Conservation (phyloP, 2,329 filamentous ascomycete species). For the Talaromyces marneffei region DNA sequence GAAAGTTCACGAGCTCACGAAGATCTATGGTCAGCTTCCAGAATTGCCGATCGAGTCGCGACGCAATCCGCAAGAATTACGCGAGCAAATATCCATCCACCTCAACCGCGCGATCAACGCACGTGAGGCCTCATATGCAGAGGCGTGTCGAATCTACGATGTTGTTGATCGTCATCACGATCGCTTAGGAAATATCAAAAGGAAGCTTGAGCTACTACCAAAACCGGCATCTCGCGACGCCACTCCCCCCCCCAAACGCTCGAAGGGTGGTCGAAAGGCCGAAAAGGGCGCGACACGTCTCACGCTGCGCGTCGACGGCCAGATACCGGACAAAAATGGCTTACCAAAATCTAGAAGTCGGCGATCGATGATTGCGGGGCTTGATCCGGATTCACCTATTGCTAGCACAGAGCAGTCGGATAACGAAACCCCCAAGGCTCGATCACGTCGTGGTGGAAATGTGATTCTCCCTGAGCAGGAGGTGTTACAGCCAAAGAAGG, state of each 20-base stretch:
- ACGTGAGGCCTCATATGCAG: conserved; percentile 52
- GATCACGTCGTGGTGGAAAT: conserved; percentile 14
- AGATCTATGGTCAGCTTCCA: conserved; percentile 46
- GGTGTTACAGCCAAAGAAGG: conserved; percentile 32
- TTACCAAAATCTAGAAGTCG: conserved; percentile 34
- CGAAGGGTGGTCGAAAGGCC: conserved; percentile 35
- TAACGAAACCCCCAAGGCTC: conserved; percentile 25
- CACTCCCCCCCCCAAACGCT: conserved; percentile 36
- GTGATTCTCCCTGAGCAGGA: conserved; percentile 4
- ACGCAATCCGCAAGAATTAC: conserved; percentile 48
- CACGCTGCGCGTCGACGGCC: conserved; percentile 37
- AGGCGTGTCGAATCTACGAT: conserved; percentile 53
- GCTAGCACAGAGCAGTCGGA: conserved; percentile 44
- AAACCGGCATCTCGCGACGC: conserved; percentile 57
- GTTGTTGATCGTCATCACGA: conserved; percentile 53
- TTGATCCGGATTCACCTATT: conserved; percentile 42
- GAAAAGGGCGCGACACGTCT: conserved; percentile 34
- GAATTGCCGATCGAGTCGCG: conserved; percentile 43
- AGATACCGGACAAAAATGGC: conserved; percentile 18
- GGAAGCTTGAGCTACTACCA: conserved; percentile 57
- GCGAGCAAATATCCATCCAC: conserved; percentile 52
- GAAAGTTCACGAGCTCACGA: conserved; percentile 38
- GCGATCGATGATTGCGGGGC: conserved; percentile 30
- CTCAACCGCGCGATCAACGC: conserved; percentile 51
- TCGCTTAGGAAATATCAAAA: conserved; percentile 54